These are phyloP conservation scores for Penicillium sp. DNA, from an alignment of 2,329 filamentous ascomycete genomes.

Conservation along the genomic window DNA sequence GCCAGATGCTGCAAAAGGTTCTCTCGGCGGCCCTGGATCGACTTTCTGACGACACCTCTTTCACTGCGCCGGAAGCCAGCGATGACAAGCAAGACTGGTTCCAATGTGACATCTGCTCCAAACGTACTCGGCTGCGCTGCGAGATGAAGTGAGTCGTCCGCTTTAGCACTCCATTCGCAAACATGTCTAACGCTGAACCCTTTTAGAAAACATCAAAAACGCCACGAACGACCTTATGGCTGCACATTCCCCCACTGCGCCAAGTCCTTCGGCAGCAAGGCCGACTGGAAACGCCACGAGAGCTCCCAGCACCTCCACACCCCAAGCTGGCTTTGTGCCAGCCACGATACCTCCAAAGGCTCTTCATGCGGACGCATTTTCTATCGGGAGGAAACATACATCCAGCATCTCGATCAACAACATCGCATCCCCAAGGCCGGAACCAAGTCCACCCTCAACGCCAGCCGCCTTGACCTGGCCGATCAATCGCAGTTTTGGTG, in stretches of 20 bases:
- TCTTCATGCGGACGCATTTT: constrained; percentile 56
- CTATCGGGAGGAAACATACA: constrained; percentile 57
- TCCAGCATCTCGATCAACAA: constrained; percentile 57
- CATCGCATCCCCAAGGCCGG: constrained; percentile 6
- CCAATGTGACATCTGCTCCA: constrained; percentile 31
- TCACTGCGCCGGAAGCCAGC: constrained; percentile 1
- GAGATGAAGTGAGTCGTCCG: constrained; percentile 35
- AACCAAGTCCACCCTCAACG: constrained; percentile 9
- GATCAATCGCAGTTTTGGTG: constrained; percentile 74
- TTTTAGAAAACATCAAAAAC: constrained; percentile 73
- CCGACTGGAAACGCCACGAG: constrained; percentile 91
- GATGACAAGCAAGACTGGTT: constrained; percentile 26
- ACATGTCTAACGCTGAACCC: background rate
- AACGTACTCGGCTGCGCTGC: constrained; percentile 31
- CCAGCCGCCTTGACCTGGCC: constrained; percentile 60
- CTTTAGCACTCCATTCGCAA: background rate
- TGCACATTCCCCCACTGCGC: constrained; percentile 69
- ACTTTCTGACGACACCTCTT: constrained; percentile 18
- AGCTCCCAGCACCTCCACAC: constrained; percentile 68
- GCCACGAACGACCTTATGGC: constrained; percentile 74
- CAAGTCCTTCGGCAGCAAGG: constrained; percentile 83
- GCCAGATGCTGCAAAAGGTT: constrained; percentile 33
- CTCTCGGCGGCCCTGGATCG: constrained; percentile 28
- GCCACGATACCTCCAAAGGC: constrained; percentile 28
- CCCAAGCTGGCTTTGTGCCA: constrained; percentile 67